Evolutionary conservation across 2,329 filamentous ascomycete genomes (phyloP), one percentile per base, ranked within the genome.

Genomic region (Ophiostoma sp.): DNA sequence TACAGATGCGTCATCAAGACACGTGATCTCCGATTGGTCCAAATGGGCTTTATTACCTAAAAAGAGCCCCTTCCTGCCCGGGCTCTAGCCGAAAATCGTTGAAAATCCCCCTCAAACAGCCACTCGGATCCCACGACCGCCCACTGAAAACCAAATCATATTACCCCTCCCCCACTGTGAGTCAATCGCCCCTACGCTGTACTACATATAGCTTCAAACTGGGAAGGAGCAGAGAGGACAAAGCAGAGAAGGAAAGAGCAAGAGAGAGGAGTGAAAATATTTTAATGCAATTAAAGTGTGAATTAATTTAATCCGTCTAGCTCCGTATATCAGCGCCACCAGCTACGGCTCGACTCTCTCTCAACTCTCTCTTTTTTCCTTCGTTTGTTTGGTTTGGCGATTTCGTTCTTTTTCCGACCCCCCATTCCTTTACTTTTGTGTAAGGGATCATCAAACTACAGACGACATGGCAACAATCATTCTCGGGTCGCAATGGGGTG

Each of bases 401-500:
- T 64, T 71, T 71, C 64, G 64, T 54, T 71, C 67, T 67, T 69
- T 67, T 68, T 54, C 67, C 54, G 65, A 67, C 65, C 67, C 67
- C 52, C 66, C 67, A 31, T 20, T 62, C 64, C 31, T 66, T 66
- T 68, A 35, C 62, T 23, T 35, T 20, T 33, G 27, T 60, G 62
- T 65, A 39, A 39, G 11, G 62, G 62, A 65, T 2, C 33, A 23
- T 13, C 39, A 10, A 36, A 17, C 27, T 39, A 10, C 44, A 65
- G 70, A 68, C 17, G 75, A 62, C 71, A 83, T 83, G 79, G 83
- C 84, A 70, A 87, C 85, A 65, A 83, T 87, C 72, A 83, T 87
- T 74, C 81, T 88, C 74, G 86, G 86, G 72, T 81, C 84, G 76
- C 86, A 88, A 79, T 89, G 85, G 83, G 86, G 86, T 79, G 82